A percentile compares a stretch with the other conserved stretches of the same genome.
phyloP scores from a whole-genome alignment of 371 early-diverging fungal species.

The Haplosporangium sp. region DNA sequence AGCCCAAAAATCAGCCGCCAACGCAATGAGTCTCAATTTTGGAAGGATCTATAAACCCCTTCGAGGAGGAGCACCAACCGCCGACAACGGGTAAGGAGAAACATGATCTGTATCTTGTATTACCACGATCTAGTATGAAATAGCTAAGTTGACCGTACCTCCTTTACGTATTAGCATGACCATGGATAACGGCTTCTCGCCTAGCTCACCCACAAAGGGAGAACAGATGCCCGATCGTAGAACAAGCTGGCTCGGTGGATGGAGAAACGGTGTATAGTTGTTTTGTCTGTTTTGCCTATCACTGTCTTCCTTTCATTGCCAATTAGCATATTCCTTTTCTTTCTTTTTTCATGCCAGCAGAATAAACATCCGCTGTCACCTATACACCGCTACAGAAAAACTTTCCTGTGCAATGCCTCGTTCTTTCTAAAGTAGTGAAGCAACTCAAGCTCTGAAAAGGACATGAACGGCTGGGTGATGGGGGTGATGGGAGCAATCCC shows the following conservation, averaged over 20 bases:
- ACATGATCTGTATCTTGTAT: not conserved
- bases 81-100: conserved; percentile 21
- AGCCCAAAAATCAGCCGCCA: conserved; percentile 66
- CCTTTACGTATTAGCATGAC: conserved; percentile 4
- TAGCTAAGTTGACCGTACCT: not conserved
- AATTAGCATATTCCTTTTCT: not conserved
- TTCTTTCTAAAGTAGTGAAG: too few species aligned
- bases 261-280: conserved; percentile 30
- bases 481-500: too few species aligned
- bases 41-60: conserved; percentile 94
- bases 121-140: not conserved
- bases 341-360: conserved; percentile 6
- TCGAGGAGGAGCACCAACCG: conserved; percentile 75
- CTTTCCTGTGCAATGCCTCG: too few species aligned
- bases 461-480: too few species aligned
- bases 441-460: too few species aligned
- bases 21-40: conserved; percentile 74
- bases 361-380: too few species aligned
- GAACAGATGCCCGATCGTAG: conserved; percentile 33
- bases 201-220: conserved; percentile 50
- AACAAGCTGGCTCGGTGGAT: conserved; percentile 45
- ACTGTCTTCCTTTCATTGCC: not conserved
- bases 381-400: too few species aligned
- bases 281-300: not conserved
- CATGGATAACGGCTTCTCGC: conserved; percentile 34